Base-by-base conservation (phyloP, 441 rosid genomes). In the Syzygium malaccense region DNA sequence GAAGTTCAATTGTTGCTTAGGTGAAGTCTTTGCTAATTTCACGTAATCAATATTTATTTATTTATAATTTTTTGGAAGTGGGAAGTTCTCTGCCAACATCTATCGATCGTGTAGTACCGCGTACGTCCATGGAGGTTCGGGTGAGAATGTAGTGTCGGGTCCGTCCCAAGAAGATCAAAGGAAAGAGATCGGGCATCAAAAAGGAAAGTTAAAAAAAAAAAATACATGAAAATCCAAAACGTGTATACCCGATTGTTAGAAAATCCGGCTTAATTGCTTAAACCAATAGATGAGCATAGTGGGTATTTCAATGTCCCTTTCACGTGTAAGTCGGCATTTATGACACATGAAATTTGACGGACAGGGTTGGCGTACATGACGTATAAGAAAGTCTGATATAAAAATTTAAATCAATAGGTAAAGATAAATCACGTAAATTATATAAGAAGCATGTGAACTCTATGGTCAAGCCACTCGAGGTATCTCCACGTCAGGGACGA, bases 351-450 rank as follows among this genome's bases (percentile, higher is more conserved):
- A 66, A 32, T 32, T 30, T 17, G 41, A 17, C 13, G 0, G 32
- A 66, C 5, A 1, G 18, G 13, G 8, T 66, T 2, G 25, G 8
- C 10, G 0, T 25, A 4, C 12, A 30, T 0, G 1, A 1, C 7
- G 17, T 30, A 4, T 17, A 30, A 30, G 3, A 17, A 62, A 64
- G 19, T 64, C 19, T 10, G 5, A 64, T 1, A 2, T n/a, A 62
- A 28, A 60, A 28, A 62, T 62, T 14, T n/a, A n/a, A 62, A 33
- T n/a, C 5, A 7, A 14, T n/a, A 62, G 8, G 19, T 15, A 20
- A 15, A 64, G 37, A 64, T 7, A 64, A 0, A 64, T 64, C 8
- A 64, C 2, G 33, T 5, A 62, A 62, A 30, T 64, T 64, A n/a
- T 66, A 32, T 18, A 18, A 32, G 23, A 18, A 17, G 2, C 11